Conservation (phyloP, 1,284 basidiomycete species). For the Ceratobasidium sp. region DNA sequence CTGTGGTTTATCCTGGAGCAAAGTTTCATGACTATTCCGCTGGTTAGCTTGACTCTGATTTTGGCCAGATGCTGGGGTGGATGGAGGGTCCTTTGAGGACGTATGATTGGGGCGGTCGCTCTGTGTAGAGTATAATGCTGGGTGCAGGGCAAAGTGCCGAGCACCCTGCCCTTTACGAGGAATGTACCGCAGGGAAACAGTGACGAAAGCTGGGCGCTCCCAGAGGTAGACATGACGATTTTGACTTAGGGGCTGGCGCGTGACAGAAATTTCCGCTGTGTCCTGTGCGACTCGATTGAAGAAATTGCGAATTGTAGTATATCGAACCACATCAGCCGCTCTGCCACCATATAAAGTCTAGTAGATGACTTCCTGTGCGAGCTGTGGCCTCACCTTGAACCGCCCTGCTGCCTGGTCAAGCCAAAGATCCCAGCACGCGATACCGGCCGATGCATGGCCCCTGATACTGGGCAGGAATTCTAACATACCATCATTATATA, state of each 20-base stretch:
- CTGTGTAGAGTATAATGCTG: conserved; percentile 21
- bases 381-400: conserved; percentile 6
- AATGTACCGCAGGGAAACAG: background rate
- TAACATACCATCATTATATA: background rate
- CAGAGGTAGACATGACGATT: background rate
- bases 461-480: background rate
- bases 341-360: background rate
- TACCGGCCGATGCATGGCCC: conserved; percentile 20
- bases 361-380: background rate
- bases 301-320: conserved; percentile 59
- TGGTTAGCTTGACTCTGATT: background rate
- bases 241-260: conserved; percentile 9
- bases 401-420: conserved; percentile 10
- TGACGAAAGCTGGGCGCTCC: background rate
- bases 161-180: too few species aligned
- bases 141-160: conserved; percentile 6
- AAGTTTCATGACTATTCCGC: background rate
- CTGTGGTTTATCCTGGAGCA: too few species aligned
- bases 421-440: background rate
- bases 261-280: conserved; percentile 10
- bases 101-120: background rate
- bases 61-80: background rate
- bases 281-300: conserved; percentile 50
- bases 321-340: conserved; percentile 55
- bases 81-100: background rate